Base-by-base conservation (phyloP, 768 basidiomycete species). In the Suillus subluteus region DNA sequence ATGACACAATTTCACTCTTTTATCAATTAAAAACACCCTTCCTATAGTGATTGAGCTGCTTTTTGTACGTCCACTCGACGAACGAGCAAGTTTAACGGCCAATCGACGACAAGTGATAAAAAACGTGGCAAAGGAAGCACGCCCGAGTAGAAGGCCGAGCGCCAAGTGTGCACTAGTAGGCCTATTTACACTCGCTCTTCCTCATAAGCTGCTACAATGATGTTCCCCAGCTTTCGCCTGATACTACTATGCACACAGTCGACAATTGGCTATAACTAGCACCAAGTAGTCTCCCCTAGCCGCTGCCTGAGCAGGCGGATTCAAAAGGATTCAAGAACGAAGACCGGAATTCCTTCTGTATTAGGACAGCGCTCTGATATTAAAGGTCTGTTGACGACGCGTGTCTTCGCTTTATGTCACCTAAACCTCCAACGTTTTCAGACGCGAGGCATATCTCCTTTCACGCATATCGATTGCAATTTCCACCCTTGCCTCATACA, bases 31-130 rank as follows among this genome's bases (percentile, higher is more conserved):
- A 56, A 56, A 21, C 55, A n/a, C 12, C 32, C 54, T 32, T 32
- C 16, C 7, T 18, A 30, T 55, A 13, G 35, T 37, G 21, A n/a
- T 56, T n/a, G 35, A 56, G 35, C 32, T 55, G 54, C 16, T n/a
- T 56, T 56, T 56, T 56, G 55, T 56, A 56, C 35, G 55, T 56
- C 55, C 32, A 55, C 32, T 55, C 54, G 54, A 55, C 54, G 23
- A 55, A 15, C 52, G 26, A 26, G 50, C 7, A 26, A 52, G 46
- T n/a, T n/a, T n/a, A 48, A 52, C 13, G 52, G 26, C 48, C 23
- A 50, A 26, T 50, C 13, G 26, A 16, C 54, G 9, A 32, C 52
- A 55, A 11, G 32, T 30, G 54, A 55, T 18, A 32, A 54, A 30
- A 55, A 55, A 55, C 54, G 54, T 55, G 54, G 54, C 30, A 7